Base-by-base conservation (phyloP, 2,329 filamentous ascomycete species). In the Pleurostoma richardsiae region DNA sequence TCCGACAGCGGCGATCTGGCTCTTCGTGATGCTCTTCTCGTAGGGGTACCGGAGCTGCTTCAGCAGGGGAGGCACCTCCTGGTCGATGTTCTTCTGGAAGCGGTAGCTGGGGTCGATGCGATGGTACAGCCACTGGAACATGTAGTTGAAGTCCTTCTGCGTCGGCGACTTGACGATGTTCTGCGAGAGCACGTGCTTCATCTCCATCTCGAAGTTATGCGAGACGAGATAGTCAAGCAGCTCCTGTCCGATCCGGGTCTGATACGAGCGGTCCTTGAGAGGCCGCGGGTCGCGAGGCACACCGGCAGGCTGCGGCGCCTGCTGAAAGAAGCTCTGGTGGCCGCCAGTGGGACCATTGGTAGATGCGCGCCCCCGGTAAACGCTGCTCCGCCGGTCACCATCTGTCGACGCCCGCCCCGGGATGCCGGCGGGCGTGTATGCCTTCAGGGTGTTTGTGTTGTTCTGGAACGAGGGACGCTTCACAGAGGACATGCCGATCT, bases 71-170 rank as follows among this genome's bases (percentile, higher is more conserved):
- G 92, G 91, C 0, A 97, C 91, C 64, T 99, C 95, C 47, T 92
- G 86, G 63, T 97, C 94, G 59, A 97, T 96, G 43, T 86, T 88
- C 66, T 96, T 96, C 59, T 91, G 85, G 59, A 99, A 97, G 33
- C 85, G 83, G 65, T 97, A 95, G 57, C 85, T 88, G 0, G 94
- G 94, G 62, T 99, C 94, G 61, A 99, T 95, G 48, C 90, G 87
- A 60, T 90, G 89, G 66, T 99, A 99, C 4, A 99, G 75, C 88
- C 92, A 99, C 60, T 97, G 90, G 61, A 99, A 99, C 78, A 99
- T 95, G 67, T 82, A 86, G 60, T 95, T 94, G 71, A 99, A 99
- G 64, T 99, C 94, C 62, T 99, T 99, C 58, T 97, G 92, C 1
- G 92, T 99, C 0, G 94, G 95, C 40, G 89, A 95, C 59, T 89